Evolutionary conservation across 305 asterid species (phyloP).

Genomic region (Solanum chacoense): DNA sequence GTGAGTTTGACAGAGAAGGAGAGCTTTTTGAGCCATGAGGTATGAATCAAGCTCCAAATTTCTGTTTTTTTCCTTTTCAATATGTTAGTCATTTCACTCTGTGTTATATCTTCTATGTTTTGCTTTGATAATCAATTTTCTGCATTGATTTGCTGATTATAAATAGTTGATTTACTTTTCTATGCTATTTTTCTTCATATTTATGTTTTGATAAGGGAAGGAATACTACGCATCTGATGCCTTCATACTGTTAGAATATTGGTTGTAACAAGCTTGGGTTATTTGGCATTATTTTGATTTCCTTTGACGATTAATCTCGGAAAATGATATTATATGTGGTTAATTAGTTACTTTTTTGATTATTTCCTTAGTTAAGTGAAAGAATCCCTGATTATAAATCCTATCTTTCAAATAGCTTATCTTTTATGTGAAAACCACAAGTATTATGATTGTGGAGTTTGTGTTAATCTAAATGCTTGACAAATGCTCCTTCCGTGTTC

Average conservation of each 20-base stretch:
- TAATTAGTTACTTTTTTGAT: not conserved
- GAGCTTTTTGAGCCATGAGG: not conserved
- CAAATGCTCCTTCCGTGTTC: not conserved
- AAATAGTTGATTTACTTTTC: not conserved
- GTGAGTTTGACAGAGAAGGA: not conserved
- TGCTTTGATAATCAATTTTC: not conserved
- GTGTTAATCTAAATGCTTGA: not conserved
- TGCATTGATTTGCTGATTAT: not conserved
- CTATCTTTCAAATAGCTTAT: not conserved
- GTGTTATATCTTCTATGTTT: not conserved
- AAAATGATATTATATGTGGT: not conserved
- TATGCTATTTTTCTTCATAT: not conserved
- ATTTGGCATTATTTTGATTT: not conserved
- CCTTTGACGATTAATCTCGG: not conserved
- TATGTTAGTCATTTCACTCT: not conserved
- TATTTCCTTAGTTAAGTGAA: not conserved
- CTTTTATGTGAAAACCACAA: not conserved
- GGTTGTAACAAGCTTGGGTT: not conserved
- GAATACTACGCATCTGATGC: not conserved
- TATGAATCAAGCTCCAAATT: not conserved
- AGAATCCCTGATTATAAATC: not conserved
- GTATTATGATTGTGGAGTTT: not conserved
- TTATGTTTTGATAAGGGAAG: not conserved
- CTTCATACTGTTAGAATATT: not conserved
- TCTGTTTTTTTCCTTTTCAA: not conserved